Percentiles rank a stretch among this genome's conserved stretches.
Conservation (phyloP, 345 rosid genomes). For the Salix arbutifolia region DNA sequence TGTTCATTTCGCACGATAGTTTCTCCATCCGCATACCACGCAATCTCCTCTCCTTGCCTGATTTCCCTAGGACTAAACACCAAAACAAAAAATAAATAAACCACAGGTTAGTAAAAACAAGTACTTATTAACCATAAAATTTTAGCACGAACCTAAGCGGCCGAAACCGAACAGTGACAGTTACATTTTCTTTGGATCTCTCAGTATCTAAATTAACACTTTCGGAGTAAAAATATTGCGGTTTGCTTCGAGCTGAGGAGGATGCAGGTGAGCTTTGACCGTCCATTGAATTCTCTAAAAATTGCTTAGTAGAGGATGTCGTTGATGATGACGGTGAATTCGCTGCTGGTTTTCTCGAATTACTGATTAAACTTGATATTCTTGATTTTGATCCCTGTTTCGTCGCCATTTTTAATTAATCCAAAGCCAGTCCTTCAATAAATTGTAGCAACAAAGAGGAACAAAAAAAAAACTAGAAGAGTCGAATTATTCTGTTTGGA, state of each 20-base stretch:
- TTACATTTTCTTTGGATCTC: slow-evolving; percentile 82
- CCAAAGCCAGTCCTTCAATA: neutral
- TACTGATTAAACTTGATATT: slow-evolving; percentile 36
- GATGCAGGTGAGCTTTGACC: slow-evolving; percentile 96
- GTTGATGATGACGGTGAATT: slow-evolving; percentile 86
- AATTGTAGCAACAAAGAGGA: neutral
- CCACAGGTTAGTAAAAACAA: slow-evolving; percentile 6
- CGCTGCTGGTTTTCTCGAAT: slow-evolving; percentile 39
- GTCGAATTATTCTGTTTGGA: neutral
- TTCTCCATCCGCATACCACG: slow-evolving; percentile 99
- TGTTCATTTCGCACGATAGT: slow-evolving; percentile 84
- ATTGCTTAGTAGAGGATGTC: slow-evolving; percentile 79
- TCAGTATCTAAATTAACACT: slow-evolving; percentile 34
- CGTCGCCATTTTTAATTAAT: slow-evolving; percentile 53
- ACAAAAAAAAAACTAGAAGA: neutral
- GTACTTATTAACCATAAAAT: neutral
- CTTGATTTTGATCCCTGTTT: slow-evolving; percentile 57
- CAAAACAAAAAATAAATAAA: slow-evolving; percentile 20
- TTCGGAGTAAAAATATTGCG: slow-evolving; percentile 57
- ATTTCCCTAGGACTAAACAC: slow-evolving; percentile 80
- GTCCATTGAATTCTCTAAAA: slow-evolving; percentile 73
- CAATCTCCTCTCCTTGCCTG: slow-evolving; percentile 96
- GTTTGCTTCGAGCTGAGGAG: slow-evolving; percentile 89
- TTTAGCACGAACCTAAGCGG: slow-evolving; percentile 63
- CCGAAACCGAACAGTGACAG: slow-evolving; percentile 94